A percentile compares a stretch with the other conserved stretches of the same genome.
Conservation (phyloP, 2,329 filamentous ascomycete species). For the Zasmidium cellare region DNA sequence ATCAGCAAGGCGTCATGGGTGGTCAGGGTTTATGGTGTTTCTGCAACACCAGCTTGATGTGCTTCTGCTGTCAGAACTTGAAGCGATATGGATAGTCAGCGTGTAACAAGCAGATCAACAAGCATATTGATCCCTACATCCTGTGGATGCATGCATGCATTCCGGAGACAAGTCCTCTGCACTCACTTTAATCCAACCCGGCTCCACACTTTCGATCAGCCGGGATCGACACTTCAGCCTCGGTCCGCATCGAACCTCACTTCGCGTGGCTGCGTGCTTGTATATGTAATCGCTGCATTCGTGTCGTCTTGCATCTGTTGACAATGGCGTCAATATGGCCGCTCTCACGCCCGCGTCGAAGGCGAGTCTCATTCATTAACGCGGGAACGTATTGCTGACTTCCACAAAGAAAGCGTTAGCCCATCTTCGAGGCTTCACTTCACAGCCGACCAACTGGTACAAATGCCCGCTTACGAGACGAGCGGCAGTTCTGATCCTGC, state of each 20-base stretch:
- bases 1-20: no score
- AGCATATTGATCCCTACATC: not conserved
- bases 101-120: not conserved
- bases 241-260: not conserved
- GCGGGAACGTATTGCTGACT: slow-evolving; percentile 2
- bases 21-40: no score
- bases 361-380: slow-evolving; percentile 12
- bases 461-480: slow-evolving; percentile 62
- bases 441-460: slow-evolving; percentile 59
- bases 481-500: slow-evolving; percentile 82
- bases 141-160: not conserved
- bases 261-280: not conserved
- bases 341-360: slow-evolving; percentile 36
- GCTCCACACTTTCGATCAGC: not conserved
- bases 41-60: no score
- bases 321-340: slow-evolving; percentile 32
- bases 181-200: not conserved
- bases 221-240: not conserved
- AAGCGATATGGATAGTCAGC: no score
- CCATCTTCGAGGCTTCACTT: slow-evolving; percentile 55
- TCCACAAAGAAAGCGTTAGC: slow-evolving; percentile 48
- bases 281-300: not conserved
- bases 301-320: slow-evolving; percentile 3
- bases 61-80: no score
- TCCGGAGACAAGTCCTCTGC: not conserved